phyloP scores from a whole-genome alignment of 2,329 filamentous ascomycete species.

The Zelopaecilomyces penicillatus region DNA sequence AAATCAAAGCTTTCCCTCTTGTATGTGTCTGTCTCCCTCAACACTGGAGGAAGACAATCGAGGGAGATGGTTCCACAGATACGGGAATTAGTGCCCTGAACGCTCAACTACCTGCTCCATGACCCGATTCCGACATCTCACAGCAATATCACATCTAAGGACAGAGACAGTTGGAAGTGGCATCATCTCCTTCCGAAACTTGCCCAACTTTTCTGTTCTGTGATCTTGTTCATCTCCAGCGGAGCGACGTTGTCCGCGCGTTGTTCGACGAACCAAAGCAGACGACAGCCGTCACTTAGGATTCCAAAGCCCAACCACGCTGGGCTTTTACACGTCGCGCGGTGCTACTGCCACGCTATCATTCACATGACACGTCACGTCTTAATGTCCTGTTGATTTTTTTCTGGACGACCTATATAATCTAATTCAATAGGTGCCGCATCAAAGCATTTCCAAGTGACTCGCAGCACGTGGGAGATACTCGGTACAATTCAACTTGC shows the following conservation, averaged over 20 bases:
- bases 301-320: background rate
- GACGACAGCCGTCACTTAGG: too few relatives aligned
- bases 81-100: conserved; percentile 40
- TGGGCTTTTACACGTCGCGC: background rate
- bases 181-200: too few relatives aligned
- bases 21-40: conserved; percentile 93
- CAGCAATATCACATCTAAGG: too few relatives aligned
- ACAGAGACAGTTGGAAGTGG: too few relatives aligned
- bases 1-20: conserved; percentile 95
- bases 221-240: too few relatives aligned
- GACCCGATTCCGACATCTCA: conserved; percentile 5
- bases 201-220: too few relatives aligned
- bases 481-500: background rate
- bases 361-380: conserved; percentile 2
- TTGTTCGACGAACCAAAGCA: too few relatives aligned
- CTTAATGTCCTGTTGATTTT: background rate
- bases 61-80: conserved; percentile 70
- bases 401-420: conserved; percentile 1
- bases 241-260: too few relatives aligned
- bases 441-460: background rate
- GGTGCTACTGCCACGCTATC: background rate
- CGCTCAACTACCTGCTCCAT: conserved; percentile 18
- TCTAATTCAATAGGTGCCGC: conserved; percentile 6
- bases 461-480: background rate
- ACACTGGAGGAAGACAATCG: conserved; percentile 95